Base-by-base conservation (phyloP, 441 rosid species). In the Populus hybrid region DNA sequence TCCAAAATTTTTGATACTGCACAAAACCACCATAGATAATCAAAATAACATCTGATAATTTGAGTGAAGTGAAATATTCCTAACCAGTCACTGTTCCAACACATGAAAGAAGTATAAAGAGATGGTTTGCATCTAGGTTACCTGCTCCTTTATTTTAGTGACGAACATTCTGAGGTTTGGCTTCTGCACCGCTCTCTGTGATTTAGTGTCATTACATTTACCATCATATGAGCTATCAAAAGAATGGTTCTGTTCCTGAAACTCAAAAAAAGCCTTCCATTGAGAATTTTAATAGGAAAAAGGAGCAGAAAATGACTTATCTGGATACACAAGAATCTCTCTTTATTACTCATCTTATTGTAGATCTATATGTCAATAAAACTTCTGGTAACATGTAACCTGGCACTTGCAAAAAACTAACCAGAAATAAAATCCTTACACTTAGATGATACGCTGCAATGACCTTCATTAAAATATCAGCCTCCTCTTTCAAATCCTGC, bases 81-180 rank as follows among this genome's bases (percentile, higher is more conserved):
- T 4, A 30, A 67, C 53, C 10, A 12, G 23, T 75, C 32, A 42
- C 10, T 53, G 36, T 24, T 16, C 18, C 21, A 38, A 20, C 53
- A 70, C 4, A 18, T 12, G 59, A 3, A 34, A 35, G 64, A 42
- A 71, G 46, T 20, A 72, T 18, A 20, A 67, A 77, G 73, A 77
- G 10, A 69, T 67, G 24, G 74, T 57, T 5, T 36, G 67, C 20
- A 70, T 8, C 11, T 18, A 26, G 28, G 65, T 79, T 76, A 95
- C 99, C 86, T 87, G 93, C 80, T 95, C 96, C 87, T 88, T 88
- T 81, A 93, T 88, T 85, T 81, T 92, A 85, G 85, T 73, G 77
- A 91, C 79, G 70, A 91, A 81, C 79, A 74, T 84, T 79, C 86
- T 84, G 71, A 95, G 88, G 88, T 86, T 86, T 61, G 93, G 96